Percentiles rank a stretch among this genome's conserved stretches.
These are phyloP conservation scores for Clonostachys chloroleuca DNA, from an alignment of 2,329 filamentous ascomycete genomes.

Conservation along the genomic window DNA sequence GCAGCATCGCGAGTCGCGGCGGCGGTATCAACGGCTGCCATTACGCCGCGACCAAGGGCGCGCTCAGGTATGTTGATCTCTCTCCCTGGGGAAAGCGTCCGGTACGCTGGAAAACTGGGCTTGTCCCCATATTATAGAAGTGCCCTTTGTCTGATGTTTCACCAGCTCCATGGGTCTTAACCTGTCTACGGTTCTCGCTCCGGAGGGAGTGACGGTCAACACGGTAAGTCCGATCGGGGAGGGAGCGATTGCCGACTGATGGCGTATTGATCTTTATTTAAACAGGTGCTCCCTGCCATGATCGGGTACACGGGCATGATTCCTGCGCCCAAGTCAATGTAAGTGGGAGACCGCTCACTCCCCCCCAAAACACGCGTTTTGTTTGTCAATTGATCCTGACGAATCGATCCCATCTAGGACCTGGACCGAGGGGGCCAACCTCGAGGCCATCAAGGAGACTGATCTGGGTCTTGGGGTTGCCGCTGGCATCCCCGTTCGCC, in stretches of 20 bases:
- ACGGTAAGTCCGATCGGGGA: conserved; percentile 32
- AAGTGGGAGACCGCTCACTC: background rate
- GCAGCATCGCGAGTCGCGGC: conserved; percentile 58
- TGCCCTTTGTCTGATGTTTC: conserved; percentile 24
- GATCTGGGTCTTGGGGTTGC: conserved; percentile 27
- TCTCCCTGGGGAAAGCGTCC: background rate
- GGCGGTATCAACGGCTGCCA: conserved; percentile 61
- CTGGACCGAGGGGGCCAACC: conserved; percentile 18
- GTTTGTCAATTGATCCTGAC: background rate
- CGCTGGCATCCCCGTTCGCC: conserved; percentile 21
- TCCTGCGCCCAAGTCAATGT: conserved; percentile 26
- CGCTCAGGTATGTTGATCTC: conserved; percentile 34
- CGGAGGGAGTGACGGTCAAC: conserved; percentile 60
- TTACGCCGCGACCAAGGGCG: conserved; percentile 58
- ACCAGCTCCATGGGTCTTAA: conserved; percentile 61
- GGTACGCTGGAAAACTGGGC: too few relatives aligned
- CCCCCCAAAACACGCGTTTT: background rate
- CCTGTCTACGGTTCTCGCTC: conserved; percentile 52
- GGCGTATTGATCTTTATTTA: background rate
- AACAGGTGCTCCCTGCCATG: conserved; percentile 59
- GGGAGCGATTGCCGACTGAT: too few relatives aligned
- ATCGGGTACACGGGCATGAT: conserved; percentile 63
- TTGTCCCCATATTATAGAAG: conserved; percentile 7
- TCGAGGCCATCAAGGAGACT: conserved; percentile 17
- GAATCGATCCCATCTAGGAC: conserved; percentile 9